Evolutionary conservation across 805 yeast species (phyloP).

Genomic region (Yamadazyma paraphyllophila): DNA sequence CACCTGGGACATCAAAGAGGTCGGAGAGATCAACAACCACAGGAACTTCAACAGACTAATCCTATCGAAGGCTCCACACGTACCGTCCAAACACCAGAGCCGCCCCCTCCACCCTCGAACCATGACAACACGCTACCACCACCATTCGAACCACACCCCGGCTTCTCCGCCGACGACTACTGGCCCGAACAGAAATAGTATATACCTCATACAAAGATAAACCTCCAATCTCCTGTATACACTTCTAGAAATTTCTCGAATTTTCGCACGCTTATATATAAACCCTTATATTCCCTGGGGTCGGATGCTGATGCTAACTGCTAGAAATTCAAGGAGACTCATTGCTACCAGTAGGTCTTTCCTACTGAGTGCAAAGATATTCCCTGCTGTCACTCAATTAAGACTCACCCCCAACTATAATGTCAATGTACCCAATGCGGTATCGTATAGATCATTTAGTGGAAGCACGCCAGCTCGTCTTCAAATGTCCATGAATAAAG

Average conservation of each 20-base stretch:
- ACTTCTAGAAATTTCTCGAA: slow-evolving; percentile 9
- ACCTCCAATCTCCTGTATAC: neutral
- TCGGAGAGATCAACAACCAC: no score
- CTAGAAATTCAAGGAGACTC: slow-evolving; percentile 3
- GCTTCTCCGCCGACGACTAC: slow-evolving; percentile 45
- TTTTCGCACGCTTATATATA: neutral
- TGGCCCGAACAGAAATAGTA: slow-evolving; percentile 35
- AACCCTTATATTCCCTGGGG: neutral
- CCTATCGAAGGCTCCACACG: neutral
- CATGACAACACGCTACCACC: slow-evolving; percentile 27
- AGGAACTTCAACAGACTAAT: no score
- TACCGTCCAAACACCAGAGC: no score
- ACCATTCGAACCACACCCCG: slow-evolving; percentile 45
- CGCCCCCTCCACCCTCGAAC: no score
- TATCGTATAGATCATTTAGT: slow-evolving; percentile 19
- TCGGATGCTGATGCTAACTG: slow-evolving; percentile 1
- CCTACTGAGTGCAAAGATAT: neutral
- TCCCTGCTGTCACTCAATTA: neutral
- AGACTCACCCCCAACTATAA: neutral
- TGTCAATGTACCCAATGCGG: neutral
- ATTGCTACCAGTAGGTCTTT: neutral
- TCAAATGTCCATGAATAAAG: slow-evolving; percentile 43
- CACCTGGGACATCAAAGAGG: no score
- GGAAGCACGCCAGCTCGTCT: slow-evolving; percentile 15
- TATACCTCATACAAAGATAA: no score